Evolutionary conservation across 1,139 yeast species (phyloP).

Genomic region (Geotrichum fermentans): DNA sequence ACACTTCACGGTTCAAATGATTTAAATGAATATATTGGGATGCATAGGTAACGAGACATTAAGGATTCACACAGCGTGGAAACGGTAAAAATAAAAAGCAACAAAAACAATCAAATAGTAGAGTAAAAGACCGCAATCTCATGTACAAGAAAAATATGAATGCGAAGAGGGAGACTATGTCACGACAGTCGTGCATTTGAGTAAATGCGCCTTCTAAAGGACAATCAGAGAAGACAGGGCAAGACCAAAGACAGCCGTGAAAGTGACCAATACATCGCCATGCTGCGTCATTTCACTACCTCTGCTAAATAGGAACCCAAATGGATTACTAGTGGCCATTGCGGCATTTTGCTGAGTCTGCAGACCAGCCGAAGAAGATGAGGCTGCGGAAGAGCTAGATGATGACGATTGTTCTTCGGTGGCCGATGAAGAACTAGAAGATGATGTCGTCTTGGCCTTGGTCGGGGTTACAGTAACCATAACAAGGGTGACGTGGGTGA

Average conservation of each 20-base stretch:
- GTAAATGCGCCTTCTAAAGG: too few relatives aligned
- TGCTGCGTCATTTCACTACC: background rate
- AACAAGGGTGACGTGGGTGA: conserved; percentile 15
- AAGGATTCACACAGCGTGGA: too few relatives aligned
- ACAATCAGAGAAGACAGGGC: background rate
- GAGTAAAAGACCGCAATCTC: too few relatives aligned
- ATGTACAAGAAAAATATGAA: too few relatives aligned
- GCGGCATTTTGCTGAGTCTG: conserved; percentile 7
- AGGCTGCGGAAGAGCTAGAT: background rate
- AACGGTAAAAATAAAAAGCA: too few relatives aligned
- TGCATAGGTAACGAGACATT: too few relatives aligned
- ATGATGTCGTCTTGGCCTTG: background rate
- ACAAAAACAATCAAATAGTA: too few relatives aligned
- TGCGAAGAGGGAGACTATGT: too few relatives aligned
- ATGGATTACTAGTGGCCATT: conserved; percentile 4
- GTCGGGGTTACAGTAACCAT: conserved; percentile 12
- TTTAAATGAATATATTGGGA: too few relatives aligned
- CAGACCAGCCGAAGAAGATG: background rate
- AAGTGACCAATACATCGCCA: background rate
- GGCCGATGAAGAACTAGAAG: background rate
- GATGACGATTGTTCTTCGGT: background rate
- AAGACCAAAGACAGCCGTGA: background rate
- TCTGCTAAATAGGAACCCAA: background rate
- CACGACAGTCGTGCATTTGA: too few relatives aligned
- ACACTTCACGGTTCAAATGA: too few relatives aligned